These are phyloP conservation scores for Penicillium fimorum DNA, from an alignment of 495 filamentous ascomycete genomes.

Conservation along the genomic window DNA sequence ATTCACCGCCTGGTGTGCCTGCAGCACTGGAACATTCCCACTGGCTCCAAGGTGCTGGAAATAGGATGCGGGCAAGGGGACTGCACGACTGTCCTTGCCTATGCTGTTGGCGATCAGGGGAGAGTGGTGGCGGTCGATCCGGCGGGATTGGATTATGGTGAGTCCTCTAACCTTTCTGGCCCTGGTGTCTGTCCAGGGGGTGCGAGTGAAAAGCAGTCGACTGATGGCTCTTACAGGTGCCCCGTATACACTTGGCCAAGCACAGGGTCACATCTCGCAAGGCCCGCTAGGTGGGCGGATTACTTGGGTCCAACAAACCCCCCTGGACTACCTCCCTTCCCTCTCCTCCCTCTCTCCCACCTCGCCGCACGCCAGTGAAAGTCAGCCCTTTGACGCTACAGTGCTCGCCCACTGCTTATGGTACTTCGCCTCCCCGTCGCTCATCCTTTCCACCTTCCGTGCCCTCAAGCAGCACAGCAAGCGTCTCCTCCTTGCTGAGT, in stretches of 20 bases:
- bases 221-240: constrained; percentile 22
- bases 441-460: constrained; percentile 31
- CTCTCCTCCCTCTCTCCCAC: constrained; percentile 11
- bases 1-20: constrained; percentile 43
- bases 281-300: constrained; percentile 38
- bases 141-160: constrained; percentile 48
- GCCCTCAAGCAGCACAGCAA: constrained; percentile 33
- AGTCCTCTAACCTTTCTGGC: constrained; percentile 13
- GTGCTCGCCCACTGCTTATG: constrained; percentile 51
- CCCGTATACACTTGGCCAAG: constrained; percentile 37
- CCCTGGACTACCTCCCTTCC: constrained; percentile 26
- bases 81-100: constrained; percentile 46
- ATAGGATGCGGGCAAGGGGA: constrained; percentile 57
- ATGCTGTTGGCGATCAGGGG: constrained; percentile 41
- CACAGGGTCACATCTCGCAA: constrained; percentile 35
- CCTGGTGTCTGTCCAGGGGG: neutral
- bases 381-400: constrained; percentile 38
- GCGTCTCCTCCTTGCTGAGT: constrained; percentile 42
- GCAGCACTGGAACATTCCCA: constrained; percentile 34
- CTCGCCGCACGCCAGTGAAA: constrained; percentile 1
- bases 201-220: constrained; percentile 10
- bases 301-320: constrained; percentile 37
- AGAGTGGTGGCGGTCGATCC: constrained; percentile 51
- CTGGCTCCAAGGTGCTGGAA: constrained; percentile 47
- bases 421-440: constrained; percentile 41